These are phyloP conservation scores for Flaveria sonorensis DNA, from an alignment of 129 eudicot species.

Conservation along the genomic window DNA sequence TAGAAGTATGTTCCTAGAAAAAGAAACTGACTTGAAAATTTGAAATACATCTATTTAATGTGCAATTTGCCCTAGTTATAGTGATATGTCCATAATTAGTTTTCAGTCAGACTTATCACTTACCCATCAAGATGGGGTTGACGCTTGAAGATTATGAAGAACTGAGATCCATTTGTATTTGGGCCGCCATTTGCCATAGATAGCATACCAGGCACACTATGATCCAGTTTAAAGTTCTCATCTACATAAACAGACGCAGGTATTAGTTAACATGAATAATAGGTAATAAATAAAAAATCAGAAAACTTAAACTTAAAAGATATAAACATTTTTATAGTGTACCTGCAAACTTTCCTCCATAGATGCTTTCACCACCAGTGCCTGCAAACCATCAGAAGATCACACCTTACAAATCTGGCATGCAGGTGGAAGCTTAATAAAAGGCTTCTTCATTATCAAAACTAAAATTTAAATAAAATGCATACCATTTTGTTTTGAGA, in stretches of 20 bases:
- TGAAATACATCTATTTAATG: neutral
- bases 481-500: slow-evolving; percentile 94
- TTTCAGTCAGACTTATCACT: neutral
- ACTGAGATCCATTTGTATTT: slow-evolving; percentile 95
- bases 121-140: slow-evolving; percentile 97
- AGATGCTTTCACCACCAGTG: slow-evolving; percentile 98
- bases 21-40: neutral
- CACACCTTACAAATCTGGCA: slow-evolving; percentile 64
- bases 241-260: slow-evolving; percentile 48
- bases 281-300: neutral
- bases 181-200: slow-evolving; percentile 99
- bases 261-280: neutral
- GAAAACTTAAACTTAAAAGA: neutral
- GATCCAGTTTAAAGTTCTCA: slow-evolving; percentile 86
- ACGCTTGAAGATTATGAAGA: slow-evolving; percentile 76
- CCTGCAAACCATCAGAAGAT: slow-evolving; percentile 94
- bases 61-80: neutral
- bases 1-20: neutral
- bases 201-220: slow-evolving; percentile 72
- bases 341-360: slow-evolving; percentile 99
- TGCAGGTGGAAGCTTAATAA: slow-evolving; percentile 48
- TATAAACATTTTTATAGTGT: neutral
- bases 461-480: slow-evolving; percentile 40
- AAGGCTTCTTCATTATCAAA: slow-evolving; percentile 50
- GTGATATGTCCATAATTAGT: neutral